Conservation (phyloP, 140 eudicot genomes). For the Cichorium intybus region DNA sequence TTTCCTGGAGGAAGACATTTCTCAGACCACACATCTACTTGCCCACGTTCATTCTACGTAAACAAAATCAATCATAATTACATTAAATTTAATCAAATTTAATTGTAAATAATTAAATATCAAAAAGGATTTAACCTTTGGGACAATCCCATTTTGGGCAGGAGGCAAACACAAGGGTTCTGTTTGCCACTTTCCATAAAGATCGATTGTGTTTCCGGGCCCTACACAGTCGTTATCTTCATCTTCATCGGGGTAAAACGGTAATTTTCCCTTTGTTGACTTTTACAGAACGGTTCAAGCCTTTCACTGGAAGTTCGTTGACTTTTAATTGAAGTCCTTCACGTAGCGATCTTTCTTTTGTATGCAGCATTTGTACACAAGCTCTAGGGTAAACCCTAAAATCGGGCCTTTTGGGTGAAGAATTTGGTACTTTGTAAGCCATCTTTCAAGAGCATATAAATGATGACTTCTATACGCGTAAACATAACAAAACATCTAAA, state of each 20-base stretch:
- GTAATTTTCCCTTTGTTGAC: slow-evolving; percentile 40
- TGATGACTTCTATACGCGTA: slow-evolving; percentile 86
- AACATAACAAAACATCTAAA: neutral
- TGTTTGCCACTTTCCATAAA: slow-evolving; percentile 95
- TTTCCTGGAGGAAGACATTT: slow-evolving; percentile 99
- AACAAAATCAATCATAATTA: slow-evolving; percentile 16
- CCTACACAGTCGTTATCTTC: slow-evolving; percentile 52
- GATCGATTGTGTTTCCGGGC: slow-evolving; percentile 42
- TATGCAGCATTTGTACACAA: slow-evolving; percentile 80
- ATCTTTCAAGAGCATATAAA: slow-evolving; percentile 83
- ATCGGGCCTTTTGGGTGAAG: slow-evolving; percentile 88
- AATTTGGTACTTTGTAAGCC: slow-evolving; percentile 87
- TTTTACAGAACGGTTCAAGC: slow-evolving; percentile 57
- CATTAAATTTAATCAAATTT: neutral
- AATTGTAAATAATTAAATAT: neutral
- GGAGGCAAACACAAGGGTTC: slow-evolving; percentile 70
- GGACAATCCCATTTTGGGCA: slow-evolving; percentile 88
- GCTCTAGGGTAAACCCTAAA: slow-evolving; percentile 85
- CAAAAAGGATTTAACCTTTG: slow-evolving; percentile 48
- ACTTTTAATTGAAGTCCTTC: slow-evolving; percentile 79
- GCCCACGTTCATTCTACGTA: slow-evolving; percentile 90
- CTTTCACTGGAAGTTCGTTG: slow-evolving; percentile 81
- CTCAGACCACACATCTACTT: slow-evolving; percentile 95
- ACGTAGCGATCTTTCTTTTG: slow-evolving; percentile 88
- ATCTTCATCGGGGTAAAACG: slow-evolving; percentile 48